These are phyloP conservation scores for Larix kaempferi DNA, from an alignment of 75 land plant species.

Conservation along the genomic window DNA sequence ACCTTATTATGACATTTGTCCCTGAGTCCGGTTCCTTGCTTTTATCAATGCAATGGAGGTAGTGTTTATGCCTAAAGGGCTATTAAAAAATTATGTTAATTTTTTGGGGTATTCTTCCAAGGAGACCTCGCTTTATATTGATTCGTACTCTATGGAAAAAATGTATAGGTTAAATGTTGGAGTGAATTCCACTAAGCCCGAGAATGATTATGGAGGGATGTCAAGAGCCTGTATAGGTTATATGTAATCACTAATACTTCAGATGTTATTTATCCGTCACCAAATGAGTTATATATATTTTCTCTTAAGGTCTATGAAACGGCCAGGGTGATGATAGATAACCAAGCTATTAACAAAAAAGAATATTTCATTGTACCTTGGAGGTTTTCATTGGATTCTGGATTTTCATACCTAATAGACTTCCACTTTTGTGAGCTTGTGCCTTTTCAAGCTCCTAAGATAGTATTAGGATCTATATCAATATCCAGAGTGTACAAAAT, in stretches of 20 bases:
- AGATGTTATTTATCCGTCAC: conserved; percentile 34
- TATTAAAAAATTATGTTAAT: conserved; percentile 7
- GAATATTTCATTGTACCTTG: conserved; percentile 75
- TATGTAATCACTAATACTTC: conserved; percentile 20
- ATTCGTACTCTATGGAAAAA: conserved; percentile 24
- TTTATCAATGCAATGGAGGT: conserved; percentile 45
- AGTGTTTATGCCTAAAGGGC: conserved; percentile 23
- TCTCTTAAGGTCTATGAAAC: conserved; percentile 58
- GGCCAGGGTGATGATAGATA: conserved; percentile 53
- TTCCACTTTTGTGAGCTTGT: conserved; percentile 73
- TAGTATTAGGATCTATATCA: conserved; percentile 67
- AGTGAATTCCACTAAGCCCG: conserved; percentile 13
- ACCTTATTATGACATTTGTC: conserved; percentile 20
- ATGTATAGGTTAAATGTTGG: conserved; percentile 42
- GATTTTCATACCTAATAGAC: conserved; percentile 58
- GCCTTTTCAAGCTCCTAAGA: conserved; percentile 19
- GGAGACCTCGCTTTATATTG: too few relatives aligned
- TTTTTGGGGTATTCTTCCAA: conserved; percentile 8
- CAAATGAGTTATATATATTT: conserved; percentile 41
- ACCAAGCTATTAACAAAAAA: conserved; percentile 35
- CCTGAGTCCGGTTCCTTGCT: conserved; percentile 24
- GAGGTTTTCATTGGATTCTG: conserved; percentile 56
- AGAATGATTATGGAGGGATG: conserved; percentile 29
- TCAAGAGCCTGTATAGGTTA: conserved; percentile 32
- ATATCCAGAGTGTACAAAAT: conserved; percentile 64